Base-by-base conservation (phyloP, 2,329 filamentous ascomycete species). In the Zymoseptoria passerinii region DNA sequence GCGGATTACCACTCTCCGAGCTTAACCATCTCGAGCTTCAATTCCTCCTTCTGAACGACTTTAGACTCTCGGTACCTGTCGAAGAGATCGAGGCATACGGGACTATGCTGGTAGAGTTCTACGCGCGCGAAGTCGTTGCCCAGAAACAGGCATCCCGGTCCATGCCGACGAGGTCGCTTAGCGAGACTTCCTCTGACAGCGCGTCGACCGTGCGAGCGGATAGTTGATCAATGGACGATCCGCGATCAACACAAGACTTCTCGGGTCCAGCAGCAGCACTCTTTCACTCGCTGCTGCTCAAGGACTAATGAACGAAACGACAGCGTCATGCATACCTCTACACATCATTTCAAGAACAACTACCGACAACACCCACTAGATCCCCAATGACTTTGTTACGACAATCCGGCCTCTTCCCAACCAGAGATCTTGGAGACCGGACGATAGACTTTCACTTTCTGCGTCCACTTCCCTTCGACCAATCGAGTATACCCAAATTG, bases 91-190 rank as follows among this genome's bases (percentile, higher is more conserved):
- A 99, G 74, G 90, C 91, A 0, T 99, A 99, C 68, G 94, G 91
- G 4, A 99, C 94, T 0, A 97, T 97, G 92, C 80, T 99, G 10
- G 94, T 99, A 16, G 92, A 97, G 70, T 99, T 97, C 70, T 99
- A 97, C 70, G 92, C 91, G 0, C 82, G 92, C 56, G 94, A 99
- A 72, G 87, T 96, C 16, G 83, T 96, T 27, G 79, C 83, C 27
- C 85, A 87, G 67, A 77, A 79, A 62, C 78, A 82, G 52, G 67
- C 67, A n/a, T 64, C 65, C 6, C 60, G 68, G 50, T 66, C 65
- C 19, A 68, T 62, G 67, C 65, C 57, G 48, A 60, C 57, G 44
- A 65, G 68, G 18, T 69, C 66, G 28, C 55, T 69, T 50, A 70
- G 68, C 59, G 69, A 70, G 58, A 70, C 67, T 60, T 70, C 68